A percentile compares a stretch with the other conserved stretches of the same genome.
These are phyloP conservation scores for Nematodospora valgi DNA, from an alignment of 805 yeast genomes.

Conservation along the genomic window DNA sequence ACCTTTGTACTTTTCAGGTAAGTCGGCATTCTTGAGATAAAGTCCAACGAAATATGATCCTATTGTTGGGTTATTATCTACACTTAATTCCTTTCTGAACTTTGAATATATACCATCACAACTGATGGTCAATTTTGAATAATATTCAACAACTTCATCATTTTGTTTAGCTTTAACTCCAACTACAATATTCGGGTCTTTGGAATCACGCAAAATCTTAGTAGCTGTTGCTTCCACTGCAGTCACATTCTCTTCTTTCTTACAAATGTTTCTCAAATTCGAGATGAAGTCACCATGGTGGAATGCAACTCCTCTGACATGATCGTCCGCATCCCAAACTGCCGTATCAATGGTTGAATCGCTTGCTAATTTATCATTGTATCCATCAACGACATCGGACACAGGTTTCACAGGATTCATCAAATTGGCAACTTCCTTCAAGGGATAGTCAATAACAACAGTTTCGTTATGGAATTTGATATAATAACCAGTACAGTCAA, in stretches of 20 bases:
- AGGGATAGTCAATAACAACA: conserved; percentile 69
- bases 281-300: conserved; percentile 87
- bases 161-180: conserved; percentile 66
- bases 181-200: conserved; percentile 48
- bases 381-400: conserved; percentile 52
- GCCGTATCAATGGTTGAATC: conserved; percentile 46
- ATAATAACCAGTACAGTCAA: conserved; percentile 75
- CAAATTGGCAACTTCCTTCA: conserved; percentile 44
- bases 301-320: conserved; percentile 76
- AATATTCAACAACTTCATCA: conserved; percentile 39
- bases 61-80: conserved; percentile 60
- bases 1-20: conserved; percentile 77
- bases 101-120: conserved; percentile 96
- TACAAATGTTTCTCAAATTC: conserved; percentile 71
- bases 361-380: conserved; percentile 50
- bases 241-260: conserved; percentile 68
- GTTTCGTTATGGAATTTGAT: conserved; percentile 60
- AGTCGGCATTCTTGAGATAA: conserved; percentile 65
- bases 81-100: conserved; percentile 71
- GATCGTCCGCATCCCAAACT: conserved; percentile 58
- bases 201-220: conserved; percentile 52
- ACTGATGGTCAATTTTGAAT: conserved; percentile 65
- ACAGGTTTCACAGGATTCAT: conserved; percentile 46
- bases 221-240: conserved; percentile 82
- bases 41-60: conserved; percentile 88